These are phyloP conservation scores for Malassezia equina DNA, from an alignment of 1,284 basidiomycete species.

Conservation along the genomic window DNA sequence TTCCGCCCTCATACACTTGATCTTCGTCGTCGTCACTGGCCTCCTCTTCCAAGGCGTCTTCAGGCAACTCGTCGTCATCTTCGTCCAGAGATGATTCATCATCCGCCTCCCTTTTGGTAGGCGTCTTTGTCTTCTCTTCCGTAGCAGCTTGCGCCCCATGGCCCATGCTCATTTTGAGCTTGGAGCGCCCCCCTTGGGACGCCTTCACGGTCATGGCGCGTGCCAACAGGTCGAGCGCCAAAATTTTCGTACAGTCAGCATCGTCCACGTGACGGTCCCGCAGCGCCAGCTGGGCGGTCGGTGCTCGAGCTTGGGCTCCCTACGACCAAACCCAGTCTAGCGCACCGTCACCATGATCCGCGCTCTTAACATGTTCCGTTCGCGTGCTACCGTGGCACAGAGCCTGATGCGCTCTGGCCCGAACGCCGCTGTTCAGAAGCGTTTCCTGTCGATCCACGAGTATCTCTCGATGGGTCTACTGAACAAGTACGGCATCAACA, in stretches of 20 bases:
- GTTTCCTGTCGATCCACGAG: slow-evolving; percentile 94
- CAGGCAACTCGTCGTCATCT: slow-evolving; percentile 2
- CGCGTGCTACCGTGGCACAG: slow-evolving; percentile 27
- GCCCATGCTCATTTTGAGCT: slow-evolving; percentile 22
- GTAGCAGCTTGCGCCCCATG: not conserved
- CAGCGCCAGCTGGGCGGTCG: not conserved
- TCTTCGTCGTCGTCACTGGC: slow-evolving; percentile 15
- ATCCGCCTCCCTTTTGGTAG: not conserved
- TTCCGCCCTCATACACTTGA: slow-evolving; percentile 7
- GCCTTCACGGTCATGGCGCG: not conserved
- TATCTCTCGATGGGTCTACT: slow-evolving; percentile 91
- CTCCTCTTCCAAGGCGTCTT: slow-evolving; percentile 9
- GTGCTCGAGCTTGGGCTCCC: not conserved
- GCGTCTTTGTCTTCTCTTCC: not conserved
- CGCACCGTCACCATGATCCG: slow-evolving; percentile 10
- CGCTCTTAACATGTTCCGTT: slow-evolving; percentile 31
- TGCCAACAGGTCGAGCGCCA: not conserved
- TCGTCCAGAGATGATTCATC: not conserved
- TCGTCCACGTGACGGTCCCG: slow-evolving; percentile 5
- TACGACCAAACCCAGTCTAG: not conserved
- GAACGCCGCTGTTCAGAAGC: slow-evolving; percentile 57
- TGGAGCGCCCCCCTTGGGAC: slow-evolving; percentile 16
- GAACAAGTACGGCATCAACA: slow-evolving; percentile 94
- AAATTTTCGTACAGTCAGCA: slow-evolving; percentile 9
- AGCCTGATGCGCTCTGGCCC: slow-evolving; percentile 26